Evolutionary conservation across 305 asterid species (phyloP), one percentile per base, ranked within the genome.

Genomic region (Fraxinus greggii): DNA sequence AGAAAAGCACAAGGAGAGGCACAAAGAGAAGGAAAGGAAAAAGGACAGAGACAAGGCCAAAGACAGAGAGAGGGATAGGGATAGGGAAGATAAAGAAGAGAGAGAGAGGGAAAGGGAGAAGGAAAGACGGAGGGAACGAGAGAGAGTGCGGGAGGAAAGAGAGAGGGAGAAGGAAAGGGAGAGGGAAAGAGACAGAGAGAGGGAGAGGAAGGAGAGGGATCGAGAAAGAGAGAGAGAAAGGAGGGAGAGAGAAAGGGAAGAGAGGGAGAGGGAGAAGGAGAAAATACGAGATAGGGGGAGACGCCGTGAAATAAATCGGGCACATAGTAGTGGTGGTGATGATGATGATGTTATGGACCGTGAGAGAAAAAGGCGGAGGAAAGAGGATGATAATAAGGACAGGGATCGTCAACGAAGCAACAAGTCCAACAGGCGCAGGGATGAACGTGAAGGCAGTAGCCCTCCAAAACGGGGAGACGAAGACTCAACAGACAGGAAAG

Each of bases 331-430:
- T 87, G 97, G 95, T 87, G 97, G 89, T 72, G 93, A 93, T 10
- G 92, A 80, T 72, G 87, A 84, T 79, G 92, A 84, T 48, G 83
- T n/a, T 5, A 92, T 87, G 84, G 92, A 88, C 28, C 91, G 81
- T 67, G 98, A 92, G 35, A 91, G 89, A 65, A 94, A 93, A 87
- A 92, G 91, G 90, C 92, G 90, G 78, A 91, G 88, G 90, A 90
- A 91, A 84, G 97, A 88, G 59, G 90, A 88, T 72, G 93, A 89
- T 82, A 80, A 80, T 88, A 86, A 83, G 79, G 84, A 79, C 15
- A 87, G 88, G 77, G 90, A 89, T 23, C 79, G 65, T 5, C 94
- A 91, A 78, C 84, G 63, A 31, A 83, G 84, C 26, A 88, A 89
- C 88, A 89, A 88, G 85, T 45, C 33, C 21, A 84, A 75, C 79